Evolutionary conservation across 805 yeast species (phyloP).

Genomic region (Ogataea nonfermentans): DNA sequence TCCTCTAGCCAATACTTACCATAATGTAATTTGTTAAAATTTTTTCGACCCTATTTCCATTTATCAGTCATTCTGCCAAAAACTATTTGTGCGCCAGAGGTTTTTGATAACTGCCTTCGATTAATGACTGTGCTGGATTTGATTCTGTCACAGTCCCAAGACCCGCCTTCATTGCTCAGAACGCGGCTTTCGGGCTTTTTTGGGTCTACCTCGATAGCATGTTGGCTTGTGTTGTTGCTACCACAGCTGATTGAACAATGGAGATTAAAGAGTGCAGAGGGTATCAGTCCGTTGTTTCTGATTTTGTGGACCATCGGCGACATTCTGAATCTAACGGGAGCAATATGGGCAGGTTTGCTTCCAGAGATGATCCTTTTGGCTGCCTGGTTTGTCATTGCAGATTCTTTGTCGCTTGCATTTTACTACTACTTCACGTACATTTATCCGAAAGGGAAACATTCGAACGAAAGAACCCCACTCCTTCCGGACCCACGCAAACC

Average conservation of each 20-base stretch:
- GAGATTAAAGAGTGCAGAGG: slow-evolving; percentile 72
- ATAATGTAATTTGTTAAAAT: not conserved
- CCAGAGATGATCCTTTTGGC: slow-evolving; percentile 72
- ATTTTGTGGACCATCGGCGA: slow-evolving; percentile 74
- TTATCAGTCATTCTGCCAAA: not conserved
- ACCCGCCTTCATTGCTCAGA: slow-evolving; percentile 35
- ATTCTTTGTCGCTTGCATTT: slow-evolving; percentile 57
- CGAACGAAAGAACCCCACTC: slow-evolving; percentile 36
- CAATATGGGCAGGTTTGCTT: slow-evolving; percentile 66
- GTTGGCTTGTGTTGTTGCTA: slow-evolving; percentile 73
- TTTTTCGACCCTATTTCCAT: not conserved
- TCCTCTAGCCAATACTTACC: slow-evolving; percentile 10
- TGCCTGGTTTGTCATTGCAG: slow-evolving; percentile 75
- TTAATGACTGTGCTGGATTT: no score
- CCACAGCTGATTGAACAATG: slow-evolving; percentile 83
- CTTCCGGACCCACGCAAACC: slow-evolving; percentile 22
- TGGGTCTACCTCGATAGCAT: slow-evolving; percentile 72
- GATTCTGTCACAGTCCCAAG: slow-evolving; percentile 2
- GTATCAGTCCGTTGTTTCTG: slow-evolving; percentile 67
- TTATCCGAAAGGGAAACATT: slow-evolving; percentile 35
- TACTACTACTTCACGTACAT: slow-evolving; percentile 57
- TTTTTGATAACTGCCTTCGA: no score
- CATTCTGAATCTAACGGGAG: slow-evolving; percentile 61
- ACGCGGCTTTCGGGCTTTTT: slow-evolving; percentile 55
- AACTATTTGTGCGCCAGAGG: not conserved